These are phyloP conservation scores for Ascochyta fabae DNA, from an alignment of 2,329 filamentous ascomycete genomes.

Conservation along the genomic window DNA sequence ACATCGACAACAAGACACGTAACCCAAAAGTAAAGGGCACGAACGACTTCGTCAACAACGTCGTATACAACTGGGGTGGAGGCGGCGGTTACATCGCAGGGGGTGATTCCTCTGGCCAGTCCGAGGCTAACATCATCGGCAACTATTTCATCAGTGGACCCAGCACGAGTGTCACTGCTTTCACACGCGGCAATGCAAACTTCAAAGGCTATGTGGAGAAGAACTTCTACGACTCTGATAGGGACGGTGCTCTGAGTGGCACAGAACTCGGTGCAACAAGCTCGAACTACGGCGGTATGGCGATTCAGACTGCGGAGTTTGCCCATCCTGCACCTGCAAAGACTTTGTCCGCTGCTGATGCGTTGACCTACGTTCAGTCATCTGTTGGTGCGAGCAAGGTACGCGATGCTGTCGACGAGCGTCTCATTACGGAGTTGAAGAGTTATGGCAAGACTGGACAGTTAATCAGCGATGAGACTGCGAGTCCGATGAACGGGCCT, in stretches of 20 bases:
- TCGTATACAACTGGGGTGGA: conserved; percentile 64
- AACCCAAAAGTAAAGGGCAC: conserved; percentile 65
- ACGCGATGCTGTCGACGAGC: conserved; percentile 55
- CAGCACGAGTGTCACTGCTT: conserved; percentile 57
- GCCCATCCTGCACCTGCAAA: conserved; percentile 54
- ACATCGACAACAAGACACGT: conserved; percentile 64
- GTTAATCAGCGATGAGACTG: conserved; percentile 56
- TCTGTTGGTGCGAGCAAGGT: conserved; percentile 54
- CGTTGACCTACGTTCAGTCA: conserved; percentile 51
- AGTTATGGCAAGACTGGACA: conserved; percentile 56
- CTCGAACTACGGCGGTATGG: conserved; percentile 58
- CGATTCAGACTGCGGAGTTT: conserved; percentile 51
- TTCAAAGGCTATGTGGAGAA: conserved; percentile 61
- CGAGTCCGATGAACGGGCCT: conserved; percentile 49
- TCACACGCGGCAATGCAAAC: conserved; percentile 62
- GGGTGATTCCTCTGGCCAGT: conserved; percentile 56
- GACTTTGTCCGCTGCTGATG: conserved; percentile 50
- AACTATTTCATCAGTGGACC: conserved; percentile 66
- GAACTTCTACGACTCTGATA: conserved; percentile 61
- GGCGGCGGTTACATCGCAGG: conserved; percentile 63
- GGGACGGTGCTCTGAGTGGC: conserved; percentile 59
- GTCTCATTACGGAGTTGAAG: conserved; percentile 53
- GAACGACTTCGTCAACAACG: conserved; percentile 60
- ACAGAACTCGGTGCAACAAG: conserved; percentile 51
- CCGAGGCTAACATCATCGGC: conserved; percentile 60